Evolutionary conservation across 768 basidiomycete species (phyloP).

Genomic region (Phylloporus rhodoxanthus): DNA sequence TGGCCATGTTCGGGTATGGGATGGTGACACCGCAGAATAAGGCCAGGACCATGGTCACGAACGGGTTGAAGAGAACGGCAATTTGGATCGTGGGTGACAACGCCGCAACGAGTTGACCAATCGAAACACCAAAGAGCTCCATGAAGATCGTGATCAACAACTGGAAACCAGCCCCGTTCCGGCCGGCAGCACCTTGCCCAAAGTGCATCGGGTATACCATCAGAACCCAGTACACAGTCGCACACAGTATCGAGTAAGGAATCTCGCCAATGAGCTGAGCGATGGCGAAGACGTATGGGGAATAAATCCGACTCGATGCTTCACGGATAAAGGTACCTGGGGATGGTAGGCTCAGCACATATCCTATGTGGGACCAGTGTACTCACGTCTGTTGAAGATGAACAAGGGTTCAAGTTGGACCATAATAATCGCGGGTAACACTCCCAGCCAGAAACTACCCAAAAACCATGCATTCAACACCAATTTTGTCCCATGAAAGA

Average conservation of each 20-base stretch:
- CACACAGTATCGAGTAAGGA: constrained; percentile 69
- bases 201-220: constrained; percentile 70
- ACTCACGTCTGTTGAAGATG: constrained; percentile 57
- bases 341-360: not conserved
- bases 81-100: constrained; percentile 72
- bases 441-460: constrained; percentile 57
- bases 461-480: not conserved
- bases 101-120: constrained; percentile 71
- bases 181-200: constrained; percentile 55
- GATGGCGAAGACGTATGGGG: constrained; percentile 77
- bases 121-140: constrained; percentile 65
- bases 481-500: not conserved
- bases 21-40: constrained; percentile 81
- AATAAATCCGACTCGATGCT: constrained; percentile 80
- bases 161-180: constrained; percentile 65
- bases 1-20: constrained; percentile 55
- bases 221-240: constrained; percentile 66
- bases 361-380: constrained; percentile 15
- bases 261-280: constrained; percentile 78
- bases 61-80: constrained; percentile 77
- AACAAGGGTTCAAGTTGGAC: constrained; percentile 69
- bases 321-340: constrained; percentile 45
- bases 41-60: constrained; percentile 56
- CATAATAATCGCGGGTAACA: constrained; percentile 73
- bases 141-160: constrained; percentile 65